These are phyloP conservation scores for Coccomyxa subellipsoidea DNA, from an alignment of 163 green algal species.

Conservation along the genomic window DNA sequence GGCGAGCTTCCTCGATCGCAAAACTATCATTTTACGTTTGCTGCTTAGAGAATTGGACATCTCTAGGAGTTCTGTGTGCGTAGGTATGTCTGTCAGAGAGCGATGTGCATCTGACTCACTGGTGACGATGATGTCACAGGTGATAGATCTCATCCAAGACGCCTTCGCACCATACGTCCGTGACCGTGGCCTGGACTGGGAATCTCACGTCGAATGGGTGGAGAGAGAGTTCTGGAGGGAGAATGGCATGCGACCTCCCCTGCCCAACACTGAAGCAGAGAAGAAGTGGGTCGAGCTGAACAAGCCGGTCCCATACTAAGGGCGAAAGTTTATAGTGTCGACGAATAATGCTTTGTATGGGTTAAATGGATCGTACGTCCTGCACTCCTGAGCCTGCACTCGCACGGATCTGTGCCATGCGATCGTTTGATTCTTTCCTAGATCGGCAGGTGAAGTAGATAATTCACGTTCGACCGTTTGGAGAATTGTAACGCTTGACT, in stretches of 20 bases:
- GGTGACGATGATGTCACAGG: neutral
- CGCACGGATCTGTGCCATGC: too few species aligned
- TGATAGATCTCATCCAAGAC: neutral
- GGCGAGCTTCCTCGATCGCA: too few species aligned
- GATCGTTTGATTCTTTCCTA: too few species aligned
- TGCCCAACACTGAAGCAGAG: constrained; percentile 5
- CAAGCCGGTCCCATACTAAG: neutral
- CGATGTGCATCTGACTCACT: neutral
- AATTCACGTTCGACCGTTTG: too few species aligned
- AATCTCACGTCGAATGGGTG: neutral
- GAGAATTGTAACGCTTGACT: too few species aligned
- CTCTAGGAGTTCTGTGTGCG: too few species aligned
- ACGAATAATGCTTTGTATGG: neutral
- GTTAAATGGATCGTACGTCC: too few species aligned
- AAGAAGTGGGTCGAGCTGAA: neutral
- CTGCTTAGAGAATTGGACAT: too few species aligned
- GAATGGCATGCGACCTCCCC: neutral
- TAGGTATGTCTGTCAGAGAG: too few species aligned
- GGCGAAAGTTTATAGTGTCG: neutral
- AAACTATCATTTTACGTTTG: too few species aligned
- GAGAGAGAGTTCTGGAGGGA: neutral
- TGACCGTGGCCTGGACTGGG: constrained; percentile 4
- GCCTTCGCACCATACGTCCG: neutral
- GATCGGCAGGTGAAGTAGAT: too few species aligned
- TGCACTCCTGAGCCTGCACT: too few species aligned